Evolutionary conservation across 1,284 basidiomycete species (phyloP).

Genomic region (Melampsora americana): DNA sequence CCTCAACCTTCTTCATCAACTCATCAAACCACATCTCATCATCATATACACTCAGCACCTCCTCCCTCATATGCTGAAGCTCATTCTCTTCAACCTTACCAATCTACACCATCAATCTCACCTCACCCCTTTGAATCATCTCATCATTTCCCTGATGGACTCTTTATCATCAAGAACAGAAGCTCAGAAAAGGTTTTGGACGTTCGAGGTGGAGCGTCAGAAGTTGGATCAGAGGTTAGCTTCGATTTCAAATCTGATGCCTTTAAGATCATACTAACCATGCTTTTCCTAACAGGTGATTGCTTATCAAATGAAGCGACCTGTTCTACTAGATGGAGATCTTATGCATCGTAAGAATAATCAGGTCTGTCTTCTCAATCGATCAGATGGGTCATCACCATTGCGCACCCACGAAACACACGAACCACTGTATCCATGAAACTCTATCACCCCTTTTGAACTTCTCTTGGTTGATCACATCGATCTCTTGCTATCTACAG

Average conservation of each 20-base stretch:
- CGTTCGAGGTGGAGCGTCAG: conserved; percentile 16
- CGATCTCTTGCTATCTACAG: not conserved
- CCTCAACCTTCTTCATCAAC: too few species aligned
- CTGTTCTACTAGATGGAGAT: conserved; percentile 16
- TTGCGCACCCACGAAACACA: not conserved
- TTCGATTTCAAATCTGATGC: not conserved
- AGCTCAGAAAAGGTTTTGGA: conserved; percentile 24
- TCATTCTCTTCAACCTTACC: not conserved
- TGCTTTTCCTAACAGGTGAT: conserved; percentile 14
- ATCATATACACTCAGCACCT: not conserved
- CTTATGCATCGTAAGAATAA: conserved; percentile 35
- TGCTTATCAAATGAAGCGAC: conserved; percentile 33
- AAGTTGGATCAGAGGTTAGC: conserved; percentile 11
- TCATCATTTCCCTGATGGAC: conserved; percentile 22
- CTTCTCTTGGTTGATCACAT: not conserved
- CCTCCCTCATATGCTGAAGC: conserved; percentile 26
- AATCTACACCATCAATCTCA: not conserved
- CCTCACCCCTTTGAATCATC: conserved; percentile 14
- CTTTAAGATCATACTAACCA: not conserved
- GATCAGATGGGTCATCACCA: not conserved
- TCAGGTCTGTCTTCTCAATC: conserved; percentile 15
- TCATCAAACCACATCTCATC: not conserved
- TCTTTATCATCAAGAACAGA: conserved; percentile 31
- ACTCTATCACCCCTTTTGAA: too few species aligned
- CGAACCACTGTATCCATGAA: too few species aligned